These are phyloP conservation scores for Rossbeevera mucosa DNA, from an alignment of 768 basidiomycete genomes.

Conservation along the genomic window DNA sequence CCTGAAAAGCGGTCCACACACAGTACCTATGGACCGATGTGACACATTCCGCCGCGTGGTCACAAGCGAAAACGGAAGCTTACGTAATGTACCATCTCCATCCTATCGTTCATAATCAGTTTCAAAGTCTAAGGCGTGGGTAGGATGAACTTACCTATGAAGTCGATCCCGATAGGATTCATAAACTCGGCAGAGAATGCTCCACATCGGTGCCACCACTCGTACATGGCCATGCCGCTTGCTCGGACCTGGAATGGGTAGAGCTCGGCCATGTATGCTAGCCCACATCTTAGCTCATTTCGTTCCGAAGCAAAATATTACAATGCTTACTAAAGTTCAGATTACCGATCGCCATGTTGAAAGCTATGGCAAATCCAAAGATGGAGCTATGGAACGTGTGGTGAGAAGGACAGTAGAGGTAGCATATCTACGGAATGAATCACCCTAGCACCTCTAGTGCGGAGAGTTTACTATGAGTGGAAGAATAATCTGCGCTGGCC, in stretches of 20 bases:
- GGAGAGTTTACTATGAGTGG: neutral
- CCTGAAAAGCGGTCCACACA: neutral
- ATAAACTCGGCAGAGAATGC: neutral
- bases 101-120: neutral
- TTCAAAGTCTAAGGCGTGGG: neutral
- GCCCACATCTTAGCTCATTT: neutral
- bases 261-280: neutral
- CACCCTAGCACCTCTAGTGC: neutral
- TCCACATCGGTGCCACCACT: neutral
- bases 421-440: neutral
- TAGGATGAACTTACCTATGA: neutral
- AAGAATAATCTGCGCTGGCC: neutral
- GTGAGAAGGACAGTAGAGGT: neutral
- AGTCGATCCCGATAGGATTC: neutral
- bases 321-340: neutral
- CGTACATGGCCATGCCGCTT: neutral
- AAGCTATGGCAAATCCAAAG: neutral
- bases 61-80: neutral
- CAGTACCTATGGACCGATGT: neutral
- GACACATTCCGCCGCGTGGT: neutral
- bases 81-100: neutral
- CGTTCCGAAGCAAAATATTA: neutral
- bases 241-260: neutral
- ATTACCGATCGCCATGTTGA: neutral
- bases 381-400: neutral